Evolutionary conservation across 768 basidiomycete genomes (phyloP), one percentile per base, ranked within the genome.

Genomic region (Baorangia bicolor): DNA sequence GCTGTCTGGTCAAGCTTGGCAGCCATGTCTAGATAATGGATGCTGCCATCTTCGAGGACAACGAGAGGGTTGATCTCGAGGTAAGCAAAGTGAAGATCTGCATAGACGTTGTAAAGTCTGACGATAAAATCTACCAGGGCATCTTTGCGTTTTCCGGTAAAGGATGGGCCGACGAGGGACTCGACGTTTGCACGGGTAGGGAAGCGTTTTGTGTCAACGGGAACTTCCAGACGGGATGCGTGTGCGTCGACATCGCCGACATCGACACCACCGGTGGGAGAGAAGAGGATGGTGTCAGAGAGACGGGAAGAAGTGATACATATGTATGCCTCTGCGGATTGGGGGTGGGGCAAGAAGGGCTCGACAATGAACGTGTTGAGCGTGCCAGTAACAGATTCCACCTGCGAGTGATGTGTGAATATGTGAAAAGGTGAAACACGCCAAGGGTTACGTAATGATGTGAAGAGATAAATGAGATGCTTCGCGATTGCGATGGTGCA

Each of bases 1-100:
- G 97, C 97, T 9, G 97, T 98, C 78, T 98, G 97, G 71, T 99
- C 97, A 61, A 99, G 89, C 80, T 98, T 99, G 66, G 96, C 97
- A 39, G 97, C 97, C 96, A 99, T 98, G 73, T 99, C 96, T 59
- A 99, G 88, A 78, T 94, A 98, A 76, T 90, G 88, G 66, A 98
- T 93, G 59, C 84, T 84, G 6, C 64, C 71, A 54, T 81, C 86
- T 71, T 97, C 94, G 66, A 98, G 86, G 70, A 92, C 90, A 68
- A 98, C 88, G 52, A 99, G 85, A 40, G 97, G 97, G 83, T 98
- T 99, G 76, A 99, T 99, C 77, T 98, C 96, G 69, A 99, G 92
- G 79, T 99, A 98, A 21, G 97, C 94, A 71, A 98, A 99, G 81
- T 99, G 97, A 50, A 98, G 89, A 73, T 99, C 94, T 63, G 94